Conservation (phyloP, 202 grass and related monocot genomes). For the Thinopyrum obtusiflorum region DNA sequence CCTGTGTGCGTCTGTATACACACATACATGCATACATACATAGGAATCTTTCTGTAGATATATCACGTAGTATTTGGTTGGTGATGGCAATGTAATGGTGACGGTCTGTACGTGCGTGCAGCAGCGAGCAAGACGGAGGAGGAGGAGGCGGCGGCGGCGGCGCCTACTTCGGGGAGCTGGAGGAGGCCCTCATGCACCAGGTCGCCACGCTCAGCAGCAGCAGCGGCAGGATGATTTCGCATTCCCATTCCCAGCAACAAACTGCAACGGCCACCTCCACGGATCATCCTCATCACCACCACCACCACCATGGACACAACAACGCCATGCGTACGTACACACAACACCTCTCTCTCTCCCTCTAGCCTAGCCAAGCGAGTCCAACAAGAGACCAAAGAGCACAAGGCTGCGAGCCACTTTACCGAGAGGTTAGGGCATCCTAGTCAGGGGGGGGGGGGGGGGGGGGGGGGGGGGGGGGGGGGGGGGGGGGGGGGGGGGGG, state of each 20-base stretch:
- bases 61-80: background rate
- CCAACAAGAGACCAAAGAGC: constrained; percentile 32
- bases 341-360: constrained; percentile 13
- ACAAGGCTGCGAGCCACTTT: constrained; percentile 45
- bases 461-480: no score
- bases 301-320: constrained; percentile 31
- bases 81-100: constrained; percentile 14
- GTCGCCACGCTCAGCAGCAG: constrained; percentile 46
- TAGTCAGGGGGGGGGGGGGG: no score
- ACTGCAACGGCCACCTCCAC: constrained; percentile 27
- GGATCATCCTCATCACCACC: constrained; percentile 16
- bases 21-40: background rate
- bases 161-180: constrained; percentile 76
- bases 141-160: background rate
- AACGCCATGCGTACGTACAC: constrained; percentile 39
- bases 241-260: constrained; percentile 16
- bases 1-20: background rate
- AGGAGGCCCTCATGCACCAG: constrained; percentile 81
- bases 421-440: constrained; percentile 46
- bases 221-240: constrained; percentile 15
- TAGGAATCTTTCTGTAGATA: background rate
- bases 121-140: constrained; percentile 60
- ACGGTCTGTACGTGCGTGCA: background rate
- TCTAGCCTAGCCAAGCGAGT: background rate
- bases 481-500: no score